phyloP scores from a whole-genome alignment of 129 eudicot genomes.

The Tanacetum coccineum region DNA sequence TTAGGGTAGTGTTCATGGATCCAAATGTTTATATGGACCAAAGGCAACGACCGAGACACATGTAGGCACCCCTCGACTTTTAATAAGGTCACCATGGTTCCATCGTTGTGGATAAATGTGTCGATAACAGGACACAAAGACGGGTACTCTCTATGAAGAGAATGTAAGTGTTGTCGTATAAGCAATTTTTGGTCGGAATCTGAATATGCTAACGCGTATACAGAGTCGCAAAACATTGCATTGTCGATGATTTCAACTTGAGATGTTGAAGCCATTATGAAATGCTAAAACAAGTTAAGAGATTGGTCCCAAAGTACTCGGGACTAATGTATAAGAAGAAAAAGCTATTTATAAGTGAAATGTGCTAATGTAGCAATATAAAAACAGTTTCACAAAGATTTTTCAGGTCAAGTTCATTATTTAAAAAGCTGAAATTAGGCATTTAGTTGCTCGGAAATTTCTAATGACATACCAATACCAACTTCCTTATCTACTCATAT shows the following conservation, averaged over 20 bases:
- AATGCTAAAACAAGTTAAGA: not conserved
- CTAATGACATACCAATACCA: conserved; percentile 10
- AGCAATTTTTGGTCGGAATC: conserved; percentile 63
- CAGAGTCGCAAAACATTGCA: conserved; percentile 44
- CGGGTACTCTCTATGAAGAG: conserved; percentile 44
- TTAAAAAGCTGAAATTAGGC: conserved; percentile 15
- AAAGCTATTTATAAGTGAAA: not conserved
- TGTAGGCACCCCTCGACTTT: conserved; percentile 38
- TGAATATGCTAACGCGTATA: conserved; percentile 38
- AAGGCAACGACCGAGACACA: conserved; percentile 33
- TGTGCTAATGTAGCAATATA: not conserved
- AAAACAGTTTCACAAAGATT: conserved; percentile 18
- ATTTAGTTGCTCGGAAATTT: conserved; percentile 32
- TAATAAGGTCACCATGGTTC: conserved; percentile 42
- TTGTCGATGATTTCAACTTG: conserved; percentile 43
- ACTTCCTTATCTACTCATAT: conserved; percentile 19
- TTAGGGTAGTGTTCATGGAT: conserved; percentile 57
- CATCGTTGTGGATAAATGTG: conserved; percentile 47
- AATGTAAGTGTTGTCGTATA: conserved; percentile 52
- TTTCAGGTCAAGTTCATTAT: conserved; percentile 16
- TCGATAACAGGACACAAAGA: conserved; percentile 35
- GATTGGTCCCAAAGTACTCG: not conserved
- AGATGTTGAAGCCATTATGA: conserved; percentile 42
- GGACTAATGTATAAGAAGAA: not conserved
- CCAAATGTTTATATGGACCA: conserved; percentile 48